These are phyloP conservation scores for Ensete glaucum DNA, from an alignment of 176 grass and related monocot species.

Conservation along the genomic window DNA sequence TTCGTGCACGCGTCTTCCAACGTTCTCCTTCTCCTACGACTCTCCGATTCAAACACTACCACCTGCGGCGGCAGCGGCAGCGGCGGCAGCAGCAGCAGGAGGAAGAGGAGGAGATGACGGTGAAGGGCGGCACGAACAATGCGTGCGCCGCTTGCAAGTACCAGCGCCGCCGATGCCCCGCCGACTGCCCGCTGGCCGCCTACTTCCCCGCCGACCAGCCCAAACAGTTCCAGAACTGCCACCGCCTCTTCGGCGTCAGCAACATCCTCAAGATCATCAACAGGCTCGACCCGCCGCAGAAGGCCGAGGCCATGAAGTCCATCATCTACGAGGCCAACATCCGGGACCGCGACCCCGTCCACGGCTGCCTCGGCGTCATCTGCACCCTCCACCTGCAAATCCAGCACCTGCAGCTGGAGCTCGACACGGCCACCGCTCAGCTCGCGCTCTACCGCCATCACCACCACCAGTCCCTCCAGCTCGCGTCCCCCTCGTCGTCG, in stretches of 20 bases:
- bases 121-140: no score
- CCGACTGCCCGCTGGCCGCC: constrained; percentile 20
- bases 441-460: neutral
- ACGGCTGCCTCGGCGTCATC: constrained; percentile 8
- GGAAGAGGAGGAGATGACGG: no score
- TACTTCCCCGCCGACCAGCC: constrained; percentile 28
- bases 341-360: constrained; percentile 4
- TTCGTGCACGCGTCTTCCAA: neutral
- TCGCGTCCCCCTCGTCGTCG: no score
- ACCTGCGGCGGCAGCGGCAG: no score
- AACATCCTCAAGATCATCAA: constrained; percentile 16
- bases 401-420: neutral
- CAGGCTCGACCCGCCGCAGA: neutral
- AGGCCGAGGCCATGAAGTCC: constrained; percentile 13
- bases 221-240: constrained; percentile 16
- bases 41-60: neutral
- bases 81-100: no score
- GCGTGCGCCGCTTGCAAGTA: constrained; percentile 37
- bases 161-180: constrained; percentile 26
- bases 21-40: neutral
- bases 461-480: no score
- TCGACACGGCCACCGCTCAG: neutral
- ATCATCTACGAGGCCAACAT: constrained; percentile 19
- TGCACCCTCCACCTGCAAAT: neutral
- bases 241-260: constrained; percentile 26